Evolutionary conservation across 1,139 yeast genomes (phyloP), one percentile per base, ranked within the genome.

Genomic region (Candida tropicalis): DNA sequence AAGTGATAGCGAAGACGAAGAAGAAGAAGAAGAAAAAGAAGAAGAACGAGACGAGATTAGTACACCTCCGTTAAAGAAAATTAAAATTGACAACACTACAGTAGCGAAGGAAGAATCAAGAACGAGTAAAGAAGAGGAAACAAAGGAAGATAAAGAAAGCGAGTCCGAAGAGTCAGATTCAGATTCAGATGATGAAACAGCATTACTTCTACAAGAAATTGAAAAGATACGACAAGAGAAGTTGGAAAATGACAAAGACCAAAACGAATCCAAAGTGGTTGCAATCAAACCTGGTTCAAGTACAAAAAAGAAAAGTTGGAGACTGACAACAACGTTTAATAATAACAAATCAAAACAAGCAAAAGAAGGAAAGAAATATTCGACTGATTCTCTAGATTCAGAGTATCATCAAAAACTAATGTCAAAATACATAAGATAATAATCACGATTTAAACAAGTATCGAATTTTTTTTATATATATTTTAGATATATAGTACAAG

Each of bases 361-460:
- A 3, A 43, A 51, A 9, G 49, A 55, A n/a, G 12, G 16, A 10
- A 13, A 42, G 5, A 44, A 52, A 18, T 83, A 75, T 55, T 75
- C 86, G 16, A 87, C 85, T 48, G 87, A 87, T 54, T 69, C 87
- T 47, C 60, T 85, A 17, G 70, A 81, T 41, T 84, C 93, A 4
- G 84, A 84, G 17, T 80, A 78, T 52, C 96, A 90, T 59, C 73
- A 79, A 50, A 75, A 80, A 48, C 89, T 90, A 57, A 65, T 90
- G 65, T 74, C 82, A 45, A 83, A 81, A 55, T 86, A 80, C 55
- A 69, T 88, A 12, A 70, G 72, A 49, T 84, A 58, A 58, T 11
- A 20, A 22, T 8, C 7, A 10, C 10, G n/a, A 35, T n/a, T 26
- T 15, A n/a, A 25, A 12, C 13, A 6, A 20, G 6, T 20, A 9